phyloP scores from a whole-genome alignment of 257 asterid genomes.

The Forsythia suspensa region DNA sequence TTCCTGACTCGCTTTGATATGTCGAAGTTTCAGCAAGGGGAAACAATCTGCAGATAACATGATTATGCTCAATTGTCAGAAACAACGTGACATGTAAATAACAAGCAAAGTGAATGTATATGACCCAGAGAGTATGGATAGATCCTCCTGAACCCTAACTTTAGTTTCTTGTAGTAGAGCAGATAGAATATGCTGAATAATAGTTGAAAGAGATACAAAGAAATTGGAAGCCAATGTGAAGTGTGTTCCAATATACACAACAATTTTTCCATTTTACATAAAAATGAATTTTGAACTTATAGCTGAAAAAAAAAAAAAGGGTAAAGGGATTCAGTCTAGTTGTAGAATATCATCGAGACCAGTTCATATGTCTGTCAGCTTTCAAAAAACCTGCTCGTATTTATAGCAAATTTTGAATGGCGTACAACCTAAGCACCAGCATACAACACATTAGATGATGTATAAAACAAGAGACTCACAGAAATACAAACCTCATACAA shows the following conservation, averaged over 20 bases:
- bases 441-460: neutral
- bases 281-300: too few species aligned
- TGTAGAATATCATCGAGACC: too few species aligned
- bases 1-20: constrained; percentile 33
- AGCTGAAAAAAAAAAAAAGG: too few species aligned
- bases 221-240: neutral
- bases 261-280: too few species aligned
- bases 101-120: constrained; percentile 1
- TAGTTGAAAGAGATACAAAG: neutral
- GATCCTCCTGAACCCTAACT: neutral
- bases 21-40: constrained; percentile 40
- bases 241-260: neutral
- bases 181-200: neutral
- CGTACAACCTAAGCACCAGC: neutral
- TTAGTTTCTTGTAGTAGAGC: neutral
- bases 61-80: constrained; percentile 12
- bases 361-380: too few species aligned
- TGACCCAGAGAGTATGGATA: neutral
- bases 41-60: constrained; percentile 52
- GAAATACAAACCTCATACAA: constrained; percentile 60
- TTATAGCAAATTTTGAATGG: constrained; percentile 4
- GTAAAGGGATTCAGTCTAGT: too few species aligned
- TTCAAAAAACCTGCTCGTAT: neutral
- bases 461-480: constrained; percentile 12
- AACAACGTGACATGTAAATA: neutral